Evolutionary conservation across 2,329 filamentous ascomycete species (phyloP).

Genomic region (Colletotrichum euphorbiae): DNA sequence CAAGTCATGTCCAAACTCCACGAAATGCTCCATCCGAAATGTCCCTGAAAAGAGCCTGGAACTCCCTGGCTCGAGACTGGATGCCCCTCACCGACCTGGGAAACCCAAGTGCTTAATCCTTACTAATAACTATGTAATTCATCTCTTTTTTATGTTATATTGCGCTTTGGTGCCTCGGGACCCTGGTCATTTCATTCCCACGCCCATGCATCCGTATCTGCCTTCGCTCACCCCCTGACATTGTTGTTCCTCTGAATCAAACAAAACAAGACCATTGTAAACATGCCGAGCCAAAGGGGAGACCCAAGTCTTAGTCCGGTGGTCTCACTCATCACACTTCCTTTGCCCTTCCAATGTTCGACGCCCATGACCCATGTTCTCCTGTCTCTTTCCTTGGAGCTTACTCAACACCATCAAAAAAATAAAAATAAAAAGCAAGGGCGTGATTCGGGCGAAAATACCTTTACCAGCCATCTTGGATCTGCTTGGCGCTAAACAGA

Average conservation of each 20-base stretch:
- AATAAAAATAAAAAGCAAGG: too few relatives aligned
- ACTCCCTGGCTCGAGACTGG: slow-evolving; percentile 24
- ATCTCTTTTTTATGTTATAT: slow-evolving; percentile 28
- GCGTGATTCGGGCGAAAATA: slow-evolving; percentile 2
- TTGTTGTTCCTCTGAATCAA: slow-evolving; percentile 17
- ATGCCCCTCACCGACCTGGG: slow-evolving; percentile 22
- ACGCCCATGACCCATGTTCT: neutral
- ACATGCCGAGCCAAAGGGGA: slow-evolving; percentile 9
- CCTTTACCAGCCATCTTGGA: slow-evolving; percentile 16
- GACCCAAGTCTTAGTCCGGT: neutral
- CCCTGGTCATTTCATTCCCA: slow-evolving; percentile 3
- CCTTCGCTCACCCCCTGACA: neutral
- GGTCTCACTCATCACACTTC: slow-evolving; percentile 18
- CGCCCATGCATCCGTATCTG: neutral
- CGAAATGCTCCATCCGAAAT: neutral
- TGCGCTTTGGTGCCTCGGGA: slow-evolving; percentile 18
- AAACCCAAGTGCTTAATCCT: slow-evolving; percentile 17
- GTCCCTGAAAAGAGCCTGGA: slow-evolving; percentile 21
- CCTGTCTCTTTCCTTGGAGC: slow-evolving; percentile 4
- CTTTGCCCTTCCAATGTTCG: slow-evolving; percentile 12
- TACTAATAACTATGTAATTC: neutral
- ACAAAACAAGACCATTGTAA: slow-evolving; percentile 31
- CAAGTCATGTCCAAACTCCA: too few relatives aligned
- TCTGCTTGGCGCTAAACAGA: slow-evolving; percentile 15
- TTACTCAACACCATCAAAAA: slow-evolving; percentile 1